Evolutionary conservation across 768 basidiomycete species (phyloP).

Genomic region (Leccinellum rugosiceps): DNA sequence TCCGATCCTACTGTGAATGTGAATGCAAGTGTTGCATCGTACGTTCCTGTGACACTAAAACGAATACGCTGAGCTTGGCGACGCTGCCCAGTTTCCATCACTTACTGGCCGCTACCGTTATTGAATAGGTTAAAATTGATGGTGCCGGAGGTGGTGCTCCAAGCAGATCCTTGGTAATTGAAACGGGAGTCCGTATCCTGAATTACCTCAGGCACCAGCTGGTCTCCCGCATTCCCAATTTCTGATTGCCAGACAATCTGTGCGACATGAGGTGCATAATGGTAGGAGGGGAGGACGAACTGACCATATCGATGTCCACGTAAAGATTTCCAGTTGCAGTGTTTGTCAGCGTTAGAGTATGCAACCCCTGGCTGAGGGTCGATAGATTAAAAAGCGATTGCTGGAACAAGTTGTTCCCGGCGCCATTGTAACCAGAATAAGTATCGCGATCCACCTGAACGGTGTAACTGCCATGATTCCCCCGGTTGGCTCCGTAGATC

Average conservation of each 20-base stretch:
- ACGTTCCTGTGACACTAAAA: slow-evolving; percentile 34
- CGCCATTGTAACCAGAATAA: slow-evolving; percentile 31
- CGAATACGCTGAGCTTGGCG: not conserved
- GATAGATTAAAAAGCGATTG: slow-evolving; percentile 37
- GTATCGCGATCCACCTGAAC: slow-evolving; percentile 39
- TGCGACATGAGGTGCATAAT: not conserved
- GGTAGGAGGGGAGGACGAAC: not conserved
- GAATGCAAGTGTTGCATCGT: slow-evolving; percentile 34
- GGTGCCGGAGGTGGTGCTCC: slow-evolving; percentile 31
- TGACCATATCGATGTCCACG: slow-evolving; percentile 48
- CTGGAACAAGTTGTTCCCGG: slow-evolving; percentile 34
- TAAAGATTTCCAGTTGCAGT: slow-evolving; percentile 32
- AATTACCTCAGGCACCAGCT: slow-evolving; percentile 15
- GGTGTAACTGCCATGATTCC: slow-evolving; percentile 44
- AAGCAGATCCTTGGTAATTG: slow-evolving; percentile 35
- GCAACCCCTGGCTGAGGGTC: slow-evolving; percentile 32
- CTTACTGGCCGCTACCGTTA: slow-evolving; percentile 44
- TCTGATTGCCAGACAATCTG: slow-evolving; percentile 32
- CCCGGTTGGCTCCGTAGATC: slow-evolving; percentile 49
- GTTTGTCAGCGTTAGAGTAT: slow-evolving; percentile 34
- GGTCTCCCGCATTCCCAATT: slow-evolving; percentile 14
- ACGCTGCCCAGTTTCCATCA: not conserved
- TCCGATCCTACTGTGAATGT: slow-evolving; percentile 39
- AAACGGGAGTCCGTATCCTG: slow-evolving; percentile 41
- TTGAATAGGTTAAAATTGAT: slow-evolving; percentile 37